phyloP scores from a whole-genome alignment of 495 filamentous ascomycete genomes.

The Daldinia vernicosa region DNA sequence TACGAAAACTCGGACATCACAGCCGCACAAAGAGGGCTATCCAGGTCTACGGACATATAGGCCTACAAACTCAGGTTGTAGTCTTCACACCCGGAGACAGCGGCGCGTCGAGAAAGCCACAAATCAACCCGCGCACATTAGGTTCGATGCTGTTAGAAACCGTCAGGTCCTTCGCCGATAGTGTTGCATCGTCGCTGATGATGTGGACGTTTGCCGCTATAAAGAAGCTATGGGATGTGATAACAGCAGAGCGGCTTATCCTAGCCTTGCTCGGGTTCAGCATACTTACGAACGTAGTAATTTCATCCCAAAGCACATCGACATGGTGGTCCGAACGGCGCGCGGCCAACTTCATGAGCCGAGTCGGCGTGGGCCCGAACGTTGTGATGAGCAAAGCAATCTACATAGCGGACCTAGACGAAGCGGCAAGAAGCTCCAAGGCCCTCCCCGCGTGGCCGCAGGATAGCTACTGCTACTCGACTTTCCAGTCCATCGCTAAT shows the following conservation, averaged over 20 bases:
- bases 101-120: constrained; percentile 56
- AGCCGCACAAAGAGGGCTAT: constrained; percentile 90
- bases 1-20: constrained; percentile 79
- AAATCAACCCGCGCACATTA: constrained; percentile 73
- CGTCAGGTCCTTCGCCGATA: constrained; percentile 71
- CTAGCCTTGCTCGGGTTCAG: constrained; percentile 73
- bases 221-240: constrained; percentile 70
- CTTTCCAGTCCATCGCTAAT: constrained; percentile 65
- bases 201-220: constrained; percentile 73
- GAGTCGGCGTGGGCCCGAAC: constrained; percentile 81
- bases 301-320: constrained; percentile 71
- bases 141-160: constrained; percentile 75
- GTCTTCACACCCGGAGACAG: constrained; percentile 65
- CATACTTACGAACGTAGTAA: constrained; percentile 72
- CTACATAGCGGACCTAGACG: constrained; percentile 82
- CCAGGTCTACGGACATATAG: constrained; percentile 87
- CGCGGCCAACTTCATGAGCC: constrained; percentile 78
- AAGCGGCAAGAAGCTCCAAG: constrained; percentile 59
- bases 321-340: constrained; percentile 88
- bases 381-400: constrained; percentile 83
- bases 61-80: constrained; percentile 71
- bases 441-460: constrained; percentile 40
- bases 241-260: constrained; percentile 79
- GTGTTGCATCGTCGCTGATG: constrained; percentile 73
- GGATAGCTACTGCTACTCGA: constrained; percentile 60